A percentile compares a stretch with the other conserved stretches of the same genome.
Conservation (phyloP, 768 basidiomycete species). For the Dictyophora rubrovolvata region DNA sequence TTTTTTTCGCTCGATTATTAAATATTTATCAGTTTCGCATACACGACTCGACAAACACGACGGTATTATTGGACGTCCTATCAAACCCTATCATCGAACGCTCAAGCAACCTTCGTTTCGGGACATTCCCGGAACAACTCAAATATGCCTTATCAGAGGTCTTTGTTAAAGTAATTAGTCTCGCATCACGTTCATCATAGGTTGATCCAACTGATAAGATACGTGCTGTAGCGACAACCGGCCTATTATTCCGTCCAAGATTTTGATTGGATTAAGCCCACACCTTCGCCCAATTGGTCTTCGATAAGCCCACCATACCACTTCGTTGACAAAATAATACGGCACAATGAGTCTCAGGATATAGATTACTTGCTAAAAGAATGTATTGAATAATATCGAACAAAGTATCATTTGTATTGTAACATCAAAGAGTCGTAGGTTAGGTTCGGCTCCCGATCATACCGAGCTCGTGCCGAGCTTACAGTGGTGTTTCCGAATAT, state of each 20-base stretch:
- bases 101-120: conserved; percentile 53
- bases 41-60: conserved; percentile 57
- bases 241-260: conserved; percentile 56
- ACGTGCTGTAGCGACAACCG: conserved; percentile 1
- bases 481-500: too few species aligned
- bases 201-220: conserved; percentile 19
- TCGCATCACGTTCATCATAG: conserved; percentile 2
- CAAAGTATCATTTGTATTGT: background rate
- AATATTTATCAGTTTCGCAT: conserved; percentile 66
- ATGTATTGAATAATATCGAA: background rate
- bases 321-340: background rate
- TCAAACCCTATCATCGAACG: conserved; percentile 80
- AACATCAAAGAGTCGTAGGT: too few species aligned
- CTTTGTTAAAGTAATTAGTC: background rate
- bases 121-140: conserved; percentile 41
- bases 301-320: conserved; percentile 15
- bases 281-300: conserved; percentile 74
- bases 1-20: background rate
- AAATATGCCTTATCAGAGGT: conserved; percentile 10
- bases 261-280: conserved; percentile 71
- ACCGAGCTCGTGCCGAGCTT: too few species aligned
- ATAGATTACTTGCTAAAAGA: background rate
- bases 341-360: background rate
- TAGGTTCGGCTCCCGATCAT: too few species aligned
- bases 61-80: conserved; percentile 53